Base-by-base conservation (phyloP, 2,329 filamentous ascomycete species). In the Apiospora pterosperma region DNA sequence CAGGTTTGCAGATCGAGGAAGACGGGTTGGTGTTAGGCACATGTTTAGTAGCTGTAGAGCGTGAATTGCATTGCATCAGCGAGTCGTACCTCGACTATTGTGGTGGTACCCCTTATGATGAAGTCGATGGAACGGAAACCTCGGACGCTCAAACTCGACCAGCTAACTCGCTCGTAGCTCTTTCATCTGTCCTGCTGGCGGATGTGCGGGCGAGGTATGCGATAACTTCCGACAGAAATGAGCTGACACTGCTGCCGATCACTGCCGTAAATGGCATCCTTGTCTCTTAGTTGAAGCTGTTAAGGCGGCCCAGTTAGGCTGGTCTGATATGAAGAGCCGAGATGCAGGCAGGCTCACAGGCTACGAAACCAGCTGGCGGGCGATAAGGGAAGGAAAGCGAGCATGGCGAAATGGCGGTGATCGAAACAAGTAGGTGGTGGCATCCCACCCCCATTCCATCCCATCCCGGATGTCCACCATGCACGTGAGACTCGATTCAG, bases 211-310 rank as follows among this genome's bases (percentile, higher is more conserved):
- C 58, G 34, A 60, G 34, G 36, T 38, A 38, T 36, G 36, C 58
- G 58, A 60, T 60, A 60, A 38, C 41, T 42, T 42, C 39, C 39
- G 39, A 44, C 60, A 48, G 48, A 38, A 42, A 48, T 62, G 60
- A 62, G 60, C 60, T 62, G 60, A 62, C 60, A 14, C 25, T 8
- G 23, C 31, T 23, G 60, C 28, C 60, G 60, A 62, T 62, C 60
- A 34, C 39, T 48, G 31, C 60, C 48, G 41, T 21, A 36, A 23
- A 16, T 5, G 34, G 60, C 5, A 62, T 16, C 60, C 60, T 28
- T 62, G 36, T 44, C 39, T 60, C 58, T 23, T 60, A 39, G 39
- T 10, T 36, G 58, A 23, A 60, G 25, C 48, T 55, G 48, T 34
- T 55, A 55, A 55, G 48, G 28, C 28, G 48, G 48, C 48, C 48